A percentile compares a stretch with the other conserved stretches of the same genome.
phyloP scores from a whole-genome alignment of 2,329 filamentous ascomycete genomes.

The Penicillium sp. region DNA sequence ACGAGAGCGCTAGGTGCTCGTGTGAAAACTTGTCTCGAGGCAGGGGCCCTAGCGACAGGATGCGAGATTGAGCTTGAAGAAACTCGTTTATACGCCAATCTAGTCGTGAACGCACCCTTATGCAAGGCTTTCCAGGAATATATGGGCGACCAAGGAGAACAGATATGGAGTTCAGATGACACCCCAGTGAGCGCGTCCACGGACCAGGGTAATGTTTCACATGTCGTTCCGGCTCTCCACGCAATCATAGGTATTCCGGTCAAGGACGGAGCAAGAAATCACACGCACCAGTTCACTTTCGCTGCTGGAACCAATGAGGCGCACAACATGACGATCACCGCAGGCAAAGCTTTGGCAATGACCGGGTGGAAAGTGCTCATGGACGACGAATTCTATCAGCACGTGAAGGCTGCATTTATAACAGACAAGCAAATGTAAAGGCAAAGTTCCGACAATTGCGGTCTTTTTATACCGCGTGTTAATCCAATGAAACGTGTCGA shows the following conservation, averaged over 20 bases:
- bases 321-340: neutral
- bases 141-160: constrained; percentile 36
- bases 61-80: constrained; percentile 24
- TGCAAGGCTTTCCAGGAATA: constrained; percentile 40
- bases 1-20: constrained; percentile 24
- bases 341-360: neutral
- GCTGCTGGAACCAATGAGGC: constrained; percentile 7
- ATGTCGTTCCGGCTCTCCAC: constrained; percentile 1
- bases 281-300: constrained; percentile 9
- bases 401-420: neutral
- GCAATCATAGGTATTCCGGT: constrained; percentile 3
- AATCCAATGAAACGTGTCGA: neutral
- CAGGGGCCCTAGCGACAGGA: constrained; percentile 26
- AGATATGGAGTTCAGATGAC: neutral
- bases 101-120: constrained; percentile 42
- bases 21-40: constrained; percentile 23
- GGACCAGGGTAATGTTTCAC: constrained; percentile 23
- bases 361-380: neutral
- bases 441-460: neutral
- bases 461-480: neutral
- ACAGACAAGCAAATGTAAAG: neutral
- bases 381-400: neutral
- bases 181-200: constrained; percentile 36
- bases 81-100: constrained; percentile 36
- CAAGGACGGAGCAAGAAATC: constrained; percentile 6